A percentile compares a stretch with the other conserved stretches of the same genome.
Evolutionary conservation across 129 eudicot species (phyloP).

Genomic region (Pittosporum tobira): DNA sequence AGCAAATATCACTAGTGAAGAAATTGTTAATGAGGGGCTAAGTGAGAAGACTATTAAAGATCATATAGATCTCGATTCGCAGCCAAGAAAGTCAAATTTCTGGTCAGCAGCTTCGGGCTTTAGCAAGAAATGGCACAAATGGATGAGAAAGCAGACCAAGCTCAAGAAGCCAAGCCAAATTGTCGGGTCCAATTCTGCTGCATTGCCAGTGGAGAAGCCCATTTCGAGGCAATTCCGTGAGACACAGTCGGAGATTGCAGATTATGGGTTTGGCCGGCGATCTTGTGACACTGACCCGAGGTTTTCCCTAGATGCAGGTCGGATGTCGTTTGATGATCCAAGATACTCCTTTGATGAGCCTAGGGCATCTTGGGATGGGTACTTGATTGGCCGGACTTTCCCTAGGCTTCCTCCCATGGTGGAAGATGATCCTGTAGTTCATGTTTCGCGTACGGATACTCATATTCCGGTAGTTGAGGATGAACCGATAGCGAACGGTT

Average conservation of each 20-base stretch:
- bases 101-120: constrained; percentile 77
- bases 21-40: constrained; percentile 18
- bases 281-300: constrained; percentile 92
- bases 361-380: constrained; percentile 94
- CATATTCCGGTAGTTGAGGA: constrained; percentile 59
- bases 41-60: constrained; percentile 62
- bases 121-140: constrained; percentile 75
- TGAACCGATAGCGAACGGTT: constrained; percentile 7
- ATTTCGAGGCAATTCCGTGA: constrained; percentile 56
- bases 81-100: constrained; percentile 46
- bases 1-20: constrained; percentile 14
- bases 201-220: constrained; percentile 59
- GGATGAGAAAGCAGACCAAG: constrained; percentile 68
- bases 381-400: constrained; percentile 55
- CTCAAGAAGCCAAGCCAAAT: constrained; percentile 33
- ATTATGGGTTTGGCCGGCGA: constrained; percentile 79
- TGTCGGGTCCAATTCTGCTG: constrained; percentile 30
- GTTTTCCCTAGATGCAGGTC: constrained; percentile 77
- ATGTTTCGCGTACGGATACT: constrained; percentile 41
- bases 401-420: constrained; percentile 83
- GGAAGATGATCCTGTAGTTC: constrained; percentile 52
- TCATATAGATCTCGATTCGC: constrained; percentile 62
- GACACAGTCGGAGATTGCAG: constrained; percentile 80
- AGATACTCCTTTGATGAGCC: constrained; percentile 93
- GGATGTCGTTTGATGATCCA: constrained; percentile 78